Conservation (phyloP, 805 yeast species). For the Spathaspora boniae region DNA sequence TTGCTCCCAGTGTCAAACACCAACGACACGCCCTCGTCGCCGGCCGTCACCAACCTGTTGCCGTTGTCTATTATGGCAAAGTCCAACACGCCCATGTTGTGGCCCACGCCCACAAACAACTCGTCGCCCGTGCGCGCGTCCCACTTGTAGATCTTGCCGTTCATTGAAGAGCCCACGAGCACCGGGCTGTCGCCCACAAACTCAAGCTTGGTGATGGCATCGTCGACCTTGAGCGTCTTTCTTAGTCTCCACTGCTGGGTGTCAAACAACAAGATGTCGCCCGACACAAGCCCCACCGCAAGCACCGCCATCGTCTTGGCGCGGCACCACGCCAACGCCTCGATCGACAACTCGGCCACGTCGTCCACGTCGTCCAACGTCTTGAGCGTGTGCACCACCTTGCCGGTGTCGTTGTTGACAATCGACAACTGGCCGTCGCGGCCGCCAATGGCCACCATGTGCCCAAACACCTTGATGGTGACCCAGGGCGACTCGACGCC, state of each 20-base stretch:
- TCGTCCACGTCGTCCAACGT: constrained; percentile 55
- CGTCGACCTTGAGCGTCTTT: constrained; percentile 63
- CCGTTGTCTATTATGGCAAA: constrained; percentile 69
- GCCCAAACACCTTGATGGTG: constrained; percentile 52
- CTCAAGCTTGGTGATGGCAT: constrained; percentile 76
- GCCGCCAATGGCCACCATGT: constrained; percentile 73
- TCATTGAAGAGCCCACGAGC: constrained; percentile 72
- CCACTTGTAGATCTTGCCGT: constrained; percentile 83
- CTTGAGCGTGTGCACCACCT: constrained; percentile 61
- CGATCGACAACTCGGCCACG: constrained; percentile 41
- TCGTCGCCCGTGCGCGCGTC: constrained; percentile 84
- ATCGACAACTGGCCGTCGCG: constrained; percentile 83
- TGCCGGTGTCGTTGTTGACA: constrained; percentile 73
- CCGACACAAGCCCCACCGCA: constrained; percentile 88
- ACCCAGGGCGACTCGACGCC: constrained; percentile 90
- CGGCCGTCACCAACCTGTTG: constrained; percentile 78
- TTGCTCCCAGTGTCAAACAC: constrained; percentile 42
- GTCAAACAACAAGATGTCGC: constrained; percentile 80
- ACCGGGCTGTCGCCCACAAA: constrained; percentile 59
- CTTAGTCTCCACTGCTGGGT: constrained; percentile 85
- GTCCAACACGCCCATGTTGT: constrained; percentile 89
- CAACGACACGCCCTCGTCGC: constrained; percentile 93
- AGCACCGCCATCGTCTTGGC: constrained; percentile 51
- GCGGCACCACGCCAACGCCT: constrained; percentile 73
- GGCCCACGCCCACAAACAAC: constrained; percentile 81